phyloP scores from a whole-genome alignment of 768 basidiomycete genomes.

The Termitomyces sp. region DNA sequence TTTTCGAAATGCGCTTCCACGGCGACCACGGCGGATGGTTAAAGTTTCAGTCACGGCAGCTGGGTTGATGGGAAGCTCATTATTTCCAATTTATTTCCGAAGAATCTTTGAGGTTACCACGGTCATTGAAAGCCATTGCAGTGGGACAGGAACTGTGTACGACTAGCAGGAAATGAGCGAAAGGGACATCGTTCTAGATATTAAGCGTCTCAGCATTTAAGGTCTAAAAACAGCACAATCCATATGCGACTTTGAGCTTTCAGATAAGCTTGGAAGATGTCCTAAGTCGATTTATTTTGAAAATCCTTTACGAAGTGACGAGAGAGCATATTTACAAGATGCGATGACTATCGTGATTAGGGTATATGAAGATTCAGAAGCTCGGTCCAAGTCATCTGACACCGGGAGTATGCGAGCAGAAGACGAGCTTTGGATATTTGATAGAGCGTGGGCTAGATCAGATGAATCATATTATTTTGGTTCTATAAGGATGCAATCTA shows the following conservation, averaged over 20 bases:
- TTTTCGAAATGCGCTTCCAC: neutral
- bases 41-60: no score
- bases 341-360: slow-evolving; percentile 20
- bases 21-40: neutral
- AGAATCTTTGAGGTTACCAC: neutral
- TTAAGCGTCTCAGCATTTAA: no score
- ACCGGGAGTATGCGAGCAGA: neutral
- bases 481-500: neutral
- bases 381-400: neutral
- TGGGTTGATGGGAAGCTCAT: neutral
- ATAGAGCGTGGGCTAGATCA: neutral
- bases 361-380: slow-evolving; percentile 15
- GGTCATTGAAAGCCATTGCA: neutral
- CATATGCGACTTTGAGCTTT: no score
- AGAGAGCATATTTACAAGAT: no score
- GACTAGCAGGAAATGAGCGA: no score
- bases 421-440: slow-evolving; percentile 2
- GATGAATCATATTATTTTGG: no score
- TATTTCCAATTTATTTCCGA: neutral
- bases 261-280: no score
- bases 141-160: no score
- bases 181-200: no score
- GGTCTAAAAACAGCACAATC: no score
- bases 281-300: no score
- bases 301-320: no score